Percentiles rank a stretch among this genome's conserved stretches.
Evolutionary conservation across 345 rosid species (phyloP).

Genomic region (Ailanthus altissimus): DNA sequence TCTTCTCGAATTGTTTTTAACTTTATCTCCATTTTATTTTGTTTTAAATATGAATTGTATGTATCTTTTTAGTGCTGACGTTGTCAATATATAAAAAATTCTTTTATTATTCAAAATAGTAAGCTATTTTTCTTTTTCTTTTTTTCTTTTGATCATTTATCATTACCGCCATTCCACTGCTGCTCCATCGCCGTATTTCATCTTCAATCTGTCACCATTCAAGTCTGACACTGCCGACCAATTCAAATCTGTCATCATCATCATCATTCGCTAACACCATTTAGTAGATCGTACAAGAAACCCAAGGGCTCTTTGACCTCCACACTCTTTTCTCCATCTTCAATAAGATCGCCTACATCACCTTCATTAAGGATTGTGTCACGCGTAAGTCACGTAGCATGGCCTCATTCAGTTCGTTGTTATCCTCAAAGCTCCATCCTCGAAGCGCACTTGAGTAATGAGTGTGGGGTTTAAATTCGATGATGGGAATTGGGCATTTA

Average conservation of each 20-base stretch:
- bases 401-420: slow-evolving; percentile 78
- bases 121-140: too few relatives aligned
- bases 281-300: slow-evolving; percentile 26
- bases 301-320: slow-evolving; percentile 69
- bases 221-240: slow-evolving; percentile 31
- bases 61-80: too few relatives aligned
- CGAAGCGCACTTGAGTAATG: slow-evolving; percentile 87
- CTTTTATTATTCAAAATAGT: too few relatives aligned
- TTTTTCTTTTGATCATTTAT: too few relatives aligned
- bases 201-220: too few relatives aligned
- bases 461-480: slow-evolving; percentile 60
- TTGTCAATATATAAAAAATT: too few relatives aligned
- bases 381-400: slow-evolving; percentile 80
- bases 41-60: too few relatives aligned
- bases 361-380: slow-evolving; percentile 69
- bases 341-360: slow-evolving; percentile 78
- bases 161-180: too few relatives aligned
- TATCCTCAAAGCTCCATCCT: slow-evolving; percentile 61
- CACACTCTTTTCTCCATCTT: slow-evolving; percentile 93
- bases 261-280: slow-evolving; percentile 19
- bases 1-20: too few relatives aligned
- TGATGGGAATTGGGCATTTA: slow-evolving; percentile 95
- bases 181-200: too few relatives aligned
- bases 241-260: slow-evolving; percentile 12
- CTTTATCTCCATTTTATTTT: too few relatives aligned